A percentile compares a stretch with the other conserved stretches of the same genome.
Conservation (phyloP, 495 filamentous ascomycete species). For the Sordaria brevicollis region DNA sequence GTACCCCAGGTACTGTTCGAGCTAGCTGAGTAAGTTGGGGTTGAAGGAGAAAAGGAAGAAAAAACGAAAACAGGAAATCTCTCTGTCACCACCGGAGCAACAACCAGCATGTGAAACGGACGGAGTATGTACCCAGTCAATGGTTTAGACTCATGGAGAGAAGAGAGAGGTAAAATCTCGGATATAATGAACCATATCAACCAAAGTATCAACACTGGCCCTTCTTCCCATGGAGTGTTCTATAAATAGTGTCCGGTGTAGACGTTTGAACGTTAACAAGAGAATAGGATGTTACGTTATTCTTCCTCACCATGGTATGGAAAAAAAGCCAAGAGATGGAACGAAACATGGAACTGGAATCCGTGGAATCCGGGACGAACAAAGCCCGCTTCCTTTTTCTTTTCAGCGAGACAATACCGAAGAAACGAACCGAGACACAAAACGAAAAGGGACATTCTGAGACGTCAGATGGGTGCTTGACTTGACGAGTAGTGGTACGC, state of each 20-base stretch:
- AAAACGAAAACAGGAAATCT: too few relatives aligned
- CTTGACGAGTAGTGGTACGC: too few relatives aligned
- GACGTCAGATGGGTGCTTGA: too few relatives aligned
- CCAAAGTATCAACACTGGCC: not conserved
- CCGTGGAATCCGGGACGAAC: not conserved
- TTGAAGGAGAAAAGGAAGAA: too few relatives aligned
- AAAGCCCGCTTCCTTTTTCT: not conserved
- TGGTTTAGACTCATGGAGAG: too few relatives aligned
- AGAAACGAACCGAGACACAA: not conserved
- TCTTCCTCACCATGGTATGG: not conserved
- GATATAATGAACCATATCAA: not conserved
- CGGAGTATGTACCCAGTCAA: not conserved
- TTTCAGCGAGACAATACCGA: not conserved
- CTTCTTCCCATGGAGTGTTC: not conserved
- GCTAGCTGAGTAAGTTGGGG: too few relatives aligned
- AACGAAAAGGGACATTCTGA: too few relatives aligned
- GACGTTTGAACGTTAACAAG: not conserved
- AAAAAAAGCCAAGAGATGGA: not conserved
- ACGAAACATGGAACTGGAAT: not conserved
- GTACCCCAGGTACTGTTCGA: too few relatives aligned
- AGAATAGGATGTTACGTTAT: not conserved
- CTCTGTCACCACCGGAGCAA: not conserved
- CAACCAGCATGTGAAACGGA: not conserved
- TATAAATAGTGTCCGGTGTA: not conserved
- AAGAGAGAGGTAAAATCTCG: not conserved